These are phyloP conservation scores for Coffea canephora DNA, from an alignment of 257 asterid genomes.

Conservation along the genomic window DNA sequence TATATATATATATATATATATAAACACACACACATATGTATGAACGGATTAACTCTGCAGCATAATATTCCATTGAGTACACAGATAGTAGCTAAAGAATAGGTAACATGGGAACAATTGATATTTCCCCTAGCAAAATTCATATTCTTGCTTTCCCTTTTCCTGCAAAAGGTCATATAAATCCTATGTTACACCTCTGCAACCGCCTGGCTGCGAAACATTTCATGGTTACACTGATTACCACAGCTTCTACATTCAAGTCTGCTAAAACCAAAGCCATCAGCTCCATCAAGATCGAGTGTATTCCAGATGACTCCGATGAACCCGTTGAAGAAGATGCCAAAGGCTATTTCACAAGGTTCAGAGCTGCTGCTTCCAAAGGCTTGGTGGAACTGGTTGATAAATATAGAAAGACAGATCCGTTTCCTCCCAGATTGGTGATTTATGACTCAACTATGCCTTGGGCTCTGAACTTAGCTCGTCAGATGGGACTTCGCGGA, in stretches of 20 bases:
- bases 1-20: not conserved
- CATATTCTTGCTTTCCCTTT: constrained; percentile 40
- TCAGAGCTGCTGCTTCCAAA: not conserved
- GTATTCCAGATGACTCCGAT: constrained; percentile 39
- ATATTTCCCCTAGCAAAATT: constrained; percentile 20
- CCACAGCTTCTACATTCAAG: constrained; percentile 16
- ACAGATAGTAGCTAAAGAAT: no score
- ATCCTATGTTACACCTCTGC: constrained; percentile 40
- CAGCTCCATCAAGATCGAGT: constrained; percentile 16
- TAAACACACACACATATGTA: no score
- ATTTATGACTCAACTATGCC: constrained; percentile 29
- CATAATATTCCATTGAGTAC: not conserved
- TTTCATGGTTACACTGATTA: constrained; percentile 29
- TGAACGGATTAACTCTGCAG: not conserved
- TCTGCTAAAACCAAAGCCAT: constrained; percentile 11
- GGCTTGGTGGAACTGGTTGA: constrained; percentile 23
- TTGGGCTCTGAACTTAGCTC: constrained; percentile 28
- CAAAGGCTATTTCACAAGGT: constrained; percentile 10
- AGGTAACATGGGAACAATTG: constrained; percentile 10
- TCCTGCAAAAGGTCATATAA: constrained; percentile 53
- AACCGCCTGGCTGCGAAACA: constrained; percentile 34
- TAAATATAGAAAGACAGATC: not conserved
- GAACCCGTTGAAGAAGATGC: not conserved
- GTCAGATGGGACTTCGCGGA: constrained; percentile 23
- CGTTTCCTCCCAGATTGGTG: constrained; percentile 9